Evolutionary conservation across 306 rosid species (phyloP).

Genomic region (Lagenaria siceraria): DNA sequence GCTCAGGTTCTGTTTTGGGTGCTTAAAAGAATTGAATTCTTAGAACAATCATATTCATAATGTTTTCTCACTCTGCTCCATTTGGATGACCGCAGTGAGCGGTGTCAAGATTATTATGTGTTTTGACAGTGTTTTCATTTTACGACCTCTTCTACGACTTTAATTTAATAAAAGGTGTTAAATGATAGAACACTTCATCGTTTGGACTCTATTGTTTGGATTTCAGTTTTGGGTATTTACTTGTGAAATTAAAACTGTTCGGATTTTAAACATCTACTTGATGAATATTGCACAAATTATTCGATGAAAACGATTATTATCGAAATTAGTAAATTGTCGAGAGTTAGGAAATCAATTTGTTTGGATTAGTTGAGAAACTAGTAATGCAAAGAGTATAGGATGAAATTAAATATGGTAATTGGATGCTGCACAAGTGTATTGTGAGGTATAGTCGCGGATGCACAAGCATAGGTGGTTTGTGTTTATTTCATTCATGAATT

Average conservation of each 20-base stretch:
- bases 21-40: conserved; percentile 18
- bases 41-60: neutral
- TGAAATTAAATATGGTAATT: too few relatives aligned
- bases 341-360: too few relatives aligned
- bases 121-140: neutral
- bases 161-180: neutral
- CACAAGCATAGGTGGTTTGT: too few relatives aligned
- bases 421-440: too few relatives aligned
- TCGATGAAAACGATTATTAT: too few relatives aligned
- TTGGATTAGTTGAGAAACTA: too few relatives aligned
- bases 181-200: neutral
- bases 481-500: too few relatives aligned
- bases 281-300: neutral
- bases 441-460: too few relatives aligned
- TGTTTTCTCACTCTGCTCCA: neutral
- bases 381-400: too few relatives aligned
- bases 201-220: neutral
- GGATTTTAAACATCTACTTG: neutral
- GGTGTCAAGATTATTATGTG: neutral
- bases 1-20: conserved; percentile 42
- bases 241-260: neutral
- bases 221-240: neutral
- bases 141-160: neutral
- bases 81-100: neutral
- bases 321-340: too few relatives aligned